These are phyloP conservation scores for Beauveria brongniartii DNA, from an alignment of 2,329 filamentous ascomycete genomes.

Conservation along the genomic window DNA sequence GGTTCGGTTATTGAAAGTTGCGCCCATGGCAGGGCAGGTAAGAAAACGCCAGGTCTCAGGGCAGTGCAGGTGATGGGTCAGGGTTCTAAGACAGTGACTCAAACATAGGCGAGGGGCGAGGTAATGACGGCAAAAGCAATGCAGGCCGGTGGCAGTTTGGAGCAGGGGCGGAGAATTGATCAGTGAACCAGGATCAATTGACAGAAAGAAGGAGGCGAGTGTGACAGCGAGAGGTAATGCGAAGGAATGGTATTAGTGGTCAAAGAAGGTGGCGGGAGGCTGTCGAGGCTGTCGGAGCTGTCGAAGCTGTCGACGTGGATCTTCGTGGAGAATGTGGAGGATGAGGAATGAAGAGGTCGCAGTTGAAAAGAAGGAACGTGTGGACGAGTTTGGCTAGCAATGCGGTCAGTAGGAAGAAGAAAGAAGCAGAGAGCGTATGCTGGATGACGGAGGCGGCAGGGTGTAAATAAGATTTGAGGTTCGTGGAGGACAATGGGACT, in stretches of 20 bases:
- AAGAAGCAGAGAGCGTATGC: background rate
- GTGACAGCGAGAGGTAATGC: background rate
- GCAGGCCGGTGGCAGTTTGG: background rate
- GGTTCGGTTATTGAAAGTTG: constrained; percentile 4
- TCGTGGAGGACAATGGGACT: background rate
- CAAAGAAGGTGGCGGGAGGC: background rate
- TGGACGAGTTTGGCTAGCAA: background rate
- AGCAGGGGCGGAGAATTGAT: background rate
- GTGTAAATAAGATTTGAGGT: constrained; percentile 6
- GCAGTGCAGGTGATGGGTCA: background rate
- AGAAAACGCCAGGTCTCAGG: background rate
- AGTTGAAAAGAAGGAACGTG: background rate
- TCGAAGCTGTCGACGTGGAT: too few species aligned
- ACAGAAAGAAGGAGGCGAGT: background rate
- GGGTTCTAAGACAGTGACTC: constrained; percentile 9
- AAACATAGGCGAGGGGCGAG: constrained; percentile 8
- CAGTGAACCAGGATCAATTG: background rate
- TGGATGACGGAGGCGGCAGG: background rate
- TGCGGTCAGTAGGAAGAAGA: background rate
- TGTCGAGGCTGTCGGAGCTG: background rate
- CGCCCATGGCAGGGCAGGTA: constrained; percentile 7
- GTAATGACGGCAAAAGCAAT: constrained; percentile 1
- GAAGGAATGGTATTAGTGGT: background rate
- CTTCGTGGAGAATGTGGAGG: background rate
- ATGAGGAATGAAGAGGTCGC: background rate